Base-by-base conservation (phyloP, 1,284 basidiomycete species). In the Ustilago lituana region DNA sequence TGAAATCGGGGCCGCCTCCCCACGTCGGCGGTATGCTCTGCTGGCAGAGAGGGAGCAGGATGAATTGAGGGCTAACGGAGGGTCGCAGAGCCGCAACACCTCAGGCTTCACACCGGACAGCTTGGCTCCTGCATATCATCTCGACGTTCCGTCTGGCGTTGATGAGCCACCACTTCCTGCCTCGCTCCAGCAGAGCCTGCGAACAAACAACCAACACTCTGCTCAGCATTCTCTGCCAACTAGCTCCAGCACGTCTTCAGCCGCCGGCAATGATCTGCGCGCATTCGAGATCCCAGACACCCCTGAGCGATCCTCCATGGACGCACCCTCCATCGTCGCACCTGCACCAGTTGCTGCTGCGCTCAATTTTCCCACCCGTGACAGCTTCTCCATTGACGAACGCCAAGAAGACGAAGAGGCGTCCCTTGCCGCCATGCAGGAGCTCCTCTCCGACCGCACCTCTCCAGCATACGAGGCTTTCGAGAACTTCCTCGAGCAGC, bases 391-490 rank as follows among this genome's bases (percentile, higher is more conserved):
- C 17, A 61, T 67, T 5, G 65, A 68, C 24, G 60, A 54, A 27
- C 17, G 22, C 24, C 26, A 54, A 11, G 45, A 49, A 11, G 55
- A 58, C 41, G 37, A 58, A 31, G 46, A 54, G 15, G 41, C 55
- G 0, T 51, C 60, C 0, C 49, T 45, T 19, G 27, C 38, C 11
- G 51, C 66, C 2, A 59, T 71, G 58, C 53, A 59, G 12, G 22
- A 52, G n/a, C 20, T 72, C 14, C 56, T 72, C 14, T 62, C 69
- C 11, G 59, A 62, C 12, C 64, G 64, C 44, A 48, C 41, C 19
- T 46, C 64, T 5, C 27, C 53, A 8, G 47, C 63, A 11, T 71
- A 74, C 43, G 75, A 78, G 17, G 73, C 74, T 2, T 78, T 78
- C 40, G 76, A 78, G 37, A 48, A 37, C 24, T 78, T 73, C 33